Percentiles rank a stretch among this genome's conserved stretches.
phyloP scores from a whole-genome alignment of 176 grass and related monocot species.

The Cenchrus purpureus region DNA sequence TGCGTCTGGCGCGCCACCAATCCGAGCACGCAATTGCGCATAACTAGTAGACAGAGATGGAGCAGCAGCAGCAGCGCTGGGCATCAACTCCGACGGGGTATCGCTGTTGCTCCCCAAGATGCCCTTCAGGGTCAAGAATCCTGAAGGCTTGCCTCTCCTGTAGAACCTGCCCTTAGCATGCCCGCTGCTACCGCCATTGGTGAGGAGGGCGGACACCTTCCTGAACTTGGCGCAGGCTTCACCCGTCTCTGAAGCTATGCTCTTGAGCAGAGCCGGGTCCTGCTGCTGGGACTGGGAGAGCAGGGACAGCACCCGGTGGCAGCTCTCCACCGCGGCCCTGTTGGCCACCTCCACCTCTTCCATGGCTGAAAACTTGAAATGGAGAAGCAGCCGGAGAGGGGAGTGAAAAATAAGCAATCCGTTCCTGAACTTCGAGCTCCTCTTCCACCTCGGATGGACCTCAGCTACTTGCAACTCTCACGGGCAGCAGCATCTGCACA shows the following conservation, averaged over 20 bases:
- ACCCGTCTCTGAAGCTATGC: conserved; percentile 58
- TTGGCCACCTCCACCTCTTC: conserved; percentile 82
- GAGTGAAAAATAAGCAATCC: neutral
- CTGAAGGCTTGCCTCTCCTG: conserved; percentile 39
- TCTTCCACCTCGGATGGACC: conserved; percentile 2
- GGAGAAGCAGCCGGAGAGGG: neutral
- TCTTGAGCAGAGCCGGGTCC: conserved; percentile 56
- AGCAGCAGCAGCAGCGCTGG: neutral
- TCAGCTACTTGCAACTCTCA: conserved; percentile 28
- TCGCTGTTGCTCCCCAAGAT: conserved; percentile 44
- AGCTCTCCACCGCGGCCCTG: conserved; percentile 75
- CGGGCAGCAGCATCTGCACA: conserved; percentile 48
- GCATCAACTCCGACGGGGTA: conserved; percentile 25
- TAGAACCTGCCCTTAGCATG: conserved; percentile 70
- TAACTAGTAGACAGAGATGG: conserved; percentile 51
- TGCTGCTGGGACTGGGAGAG: conserved; percentile 63
- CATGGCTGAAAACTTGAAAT: conserved; percentile 39
- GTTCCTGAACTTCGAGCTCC: neutral
- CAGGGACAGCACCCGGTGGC: conserved; percentile 72
- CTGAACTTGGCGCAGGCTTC: conserved; percentile 80
- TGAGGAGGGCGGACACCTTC: conserved; percentile 69
- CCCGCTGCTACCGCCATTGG: conserved; percentile 23
- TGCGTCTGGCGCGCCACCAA: neutral
- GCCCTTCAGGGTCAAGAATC: conserved; percentile 47
- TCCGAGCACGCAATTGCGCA: conserved; percentile 41